Conservation (phyloP, 164 flowering plant species). For the Nelumbo lutea region DNA sequence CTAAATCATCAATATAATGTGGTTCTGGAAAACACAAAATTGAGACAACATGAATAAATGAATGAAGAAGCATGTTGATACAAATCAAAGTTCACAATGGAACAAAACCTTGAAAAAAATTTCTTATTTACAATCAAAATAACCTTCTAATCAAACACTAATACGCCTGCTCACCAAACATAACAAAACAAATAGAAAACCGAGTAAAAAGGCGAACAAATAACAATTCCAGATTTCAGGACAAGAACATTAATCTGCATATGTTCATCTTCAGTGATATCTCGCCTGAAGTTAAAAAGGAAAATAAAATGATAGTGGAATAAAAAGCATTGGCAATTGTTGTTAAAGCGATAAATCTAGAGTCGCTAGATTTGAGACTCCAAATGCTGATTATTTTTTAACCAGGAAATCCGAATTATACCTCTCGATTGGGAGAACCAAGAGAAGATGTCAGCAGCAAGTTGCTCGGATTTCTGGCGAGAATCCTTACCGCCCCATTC, state of each 20-base stretch:
- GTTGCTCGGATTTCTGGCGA: conserved; percentile 26
- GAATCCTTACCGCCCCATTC: conserved; percentile 52
- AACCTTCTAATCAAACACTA: too few relatives aligned
- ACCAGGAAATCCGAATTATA: neutral
- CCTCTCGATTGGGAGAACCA: conserved; percentile 34
- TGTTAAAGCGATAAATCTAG: too few relatives aligned
- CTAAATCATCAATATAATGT: conserved; percentile 29
- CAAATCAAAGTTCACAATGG: neutral
- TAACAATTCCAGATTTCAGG: too few relatives aligned
- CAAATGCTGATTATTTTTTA: too few relatives aligned
- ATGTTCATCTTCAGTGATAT: too few relatives aligned
- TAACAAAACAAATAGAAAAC: too few relatives aligned
- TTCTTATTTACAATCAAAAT: neutral
- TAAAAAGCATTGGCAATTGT: too few relatives aligned
- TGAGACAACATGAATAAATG: neutral
- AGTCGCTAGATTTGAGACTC: too few relatives aligned
- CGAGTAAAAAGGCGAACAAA: too few relatives aligned
- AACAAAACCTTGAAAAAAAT: neutral
- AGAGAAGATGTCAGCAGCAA: conserved; percentile 20
- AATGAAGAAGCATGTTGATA: neutral
- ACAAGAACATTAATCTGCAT: too few relatives aligned
- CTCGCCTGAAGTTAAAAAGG: neutral
- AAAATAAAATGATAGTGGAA: neutral
- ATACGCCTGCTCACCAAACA: too few relatives aligned
- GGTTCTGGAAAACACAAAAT: conserved; percentile 13